These are phyloP conservation scores for Krasilnikovozyma curviuscula DNA, from an alignment of 768 basidiomycete species.

Conservation along the genomic window DNA sequence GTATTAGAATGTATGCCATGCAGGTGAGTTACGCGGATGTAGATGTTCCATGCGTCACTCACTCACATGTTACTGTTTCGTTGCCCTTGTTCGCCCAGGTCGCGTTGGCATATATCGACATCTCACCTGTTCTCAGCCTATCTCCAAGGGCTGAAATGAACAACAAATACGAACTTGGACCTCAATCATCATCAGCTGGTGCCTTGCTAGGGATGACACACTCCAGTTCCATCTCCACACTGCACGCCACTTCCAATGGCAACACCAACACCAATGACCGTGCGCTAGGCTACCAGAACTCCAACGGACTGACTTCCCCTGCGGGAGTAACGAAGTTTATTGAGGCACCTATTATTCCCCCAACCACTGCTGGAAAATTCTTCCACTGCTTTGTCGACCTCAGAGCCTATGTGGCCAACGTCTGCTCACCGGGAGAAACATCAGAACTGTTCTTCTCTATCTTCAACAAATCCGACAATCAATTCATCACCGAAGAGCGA, in stretches of 20 bases:
- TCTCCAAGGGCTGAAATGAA: no score
- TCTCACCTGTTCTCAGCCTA: no score
- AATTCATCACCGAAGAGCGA: slow-evolving; percentile 82
- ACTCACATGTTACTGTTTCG: not conserved
- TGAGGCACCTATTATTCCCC: no score
- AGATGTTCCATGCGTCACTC: not conserved
- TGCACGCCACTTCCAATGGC: no score
- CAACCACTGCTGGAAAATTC: slow-evolving; percentile 37
- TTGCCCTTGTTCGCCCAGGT: slow-evolving; percentile 25
- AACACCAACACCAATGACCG: not conserved
- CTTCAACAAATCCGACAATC: slow-evolving; percentile 57
- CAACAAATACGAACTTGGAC: no score
- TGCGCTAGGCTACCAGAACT: not conserved
- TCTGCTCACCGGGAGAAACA: slow-evolving; percentile 75
- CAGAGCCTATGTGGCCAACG: slow-evolving; percentile 76
- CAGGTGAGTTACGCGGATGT: slow-evolving; percentile 30
- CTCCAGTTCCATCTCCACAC: no score
- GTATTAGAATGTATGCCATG: slow-evolving; percentile 77
- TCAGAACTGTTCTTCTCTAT: slow-evolving; percentile 86
- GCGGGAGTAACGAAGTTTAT: not conserved
- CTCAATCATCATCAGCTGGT: no score
- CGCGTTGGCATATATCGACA: no score
- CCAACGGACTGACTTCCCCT: not conserved
- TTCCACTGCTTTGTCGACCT: slow-evolving; percentile 81
- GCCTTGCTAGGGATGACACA: no score